Percentiles rank a stretch among this genome's conserved stretches.
Evolutionary conservation across 2,329 filamentous ascomycete species (phyloP).

Genomic region (Talaromyces funiculosus): DNA sequence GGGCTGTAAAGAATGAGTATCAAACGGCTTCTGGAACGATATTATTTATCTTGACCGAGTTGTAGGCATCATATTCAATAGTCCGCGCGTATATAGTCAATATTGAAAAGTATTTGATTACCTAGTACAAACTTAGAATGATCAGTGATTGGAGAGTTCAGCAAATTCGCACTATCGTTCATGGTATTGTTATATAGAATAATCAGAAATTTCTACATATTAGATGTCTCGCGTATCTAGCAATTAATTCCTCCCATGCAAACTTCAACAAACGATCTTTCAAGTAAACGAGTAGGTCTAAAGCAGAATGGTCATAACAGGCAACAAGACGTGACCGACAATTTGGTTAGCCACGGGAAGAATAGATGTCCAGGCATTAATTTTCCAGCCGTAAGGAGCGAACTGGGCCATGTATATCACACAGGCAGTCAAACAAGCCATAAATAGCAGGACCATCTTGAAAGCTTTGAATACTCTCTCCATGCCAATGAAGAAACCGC

Average conservation of each 20-base stretch:
- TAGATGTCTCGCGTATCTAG: background rate
- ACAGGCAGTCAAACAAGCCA: conserved; percentile 9
- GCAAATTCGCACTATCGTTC: background rate
- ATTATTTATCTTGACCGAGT: background rate
- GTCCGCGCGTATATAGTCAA: background rate
- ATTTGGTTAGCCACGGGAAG: conserved; percentile 13
- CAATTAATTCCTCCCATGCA: background rate
- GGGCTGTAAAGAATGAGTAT: background rate
- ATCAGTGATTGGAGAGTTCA: background rate
- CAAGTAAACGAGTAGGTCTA: background rate
- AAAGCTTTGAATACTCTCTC: conserved; percentile 73
- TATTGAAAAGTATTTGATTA: background rate
- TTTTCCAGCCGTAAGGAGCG: conserved; percentile 11
- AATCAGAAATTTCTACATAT: background rate
- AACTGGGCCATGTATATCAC: conserved; percentile 9
- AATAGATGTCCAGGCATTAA: conserved; percentile 11
- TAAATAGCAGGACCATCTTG: conserved; percentile 47
- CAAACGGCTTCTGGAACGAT: too few species aligned
- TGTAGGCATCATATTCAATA: background rate
- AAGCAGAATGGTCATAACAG: conserved; percentile 11
- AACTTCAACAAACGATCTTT: background rate
- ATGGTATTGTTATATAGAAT: background rate
- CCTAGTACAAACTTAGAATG: background rate
- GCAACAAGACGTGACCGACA: conserved; percentile 11
- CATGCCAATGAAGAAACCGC: conserved; percentile 79